Percentiles rank a stretch among this genome's conserved stretches.
Evolutionary conservation across 2,329 filamentous ascomycete species (phyloP).

Genomic region (Scedosporium dehoogii): DNA sequence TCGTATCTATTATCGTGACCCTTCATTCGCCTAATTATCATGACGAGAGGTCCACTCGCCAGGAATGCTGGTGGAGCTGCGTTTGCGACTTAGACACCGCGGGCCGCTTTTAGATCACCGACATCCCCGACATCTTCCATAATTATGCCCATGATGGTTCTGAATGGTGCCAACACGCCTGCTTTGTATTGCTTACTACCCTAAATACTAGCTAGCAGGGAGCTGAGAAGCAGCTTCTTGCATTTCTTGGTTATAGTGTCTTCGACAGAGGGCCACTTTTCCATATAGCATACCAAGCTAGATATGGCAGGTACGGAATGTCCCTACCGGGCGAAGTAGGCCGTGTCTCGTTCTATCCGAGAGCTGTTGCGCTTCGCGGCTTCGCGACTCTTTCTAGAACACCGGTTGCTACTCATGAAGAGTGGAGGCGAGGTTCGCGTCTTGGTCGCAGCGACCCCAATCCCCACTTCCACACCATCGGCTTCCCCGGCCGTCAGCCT

Average conservation of each 20-base stretch:
- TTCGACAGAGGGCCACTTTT: too few relatives aligned
- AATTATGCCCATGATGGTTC: background rate
- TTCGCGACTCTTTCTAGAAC: too few relatives aligned
- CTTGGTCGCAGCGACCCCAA: background rate
- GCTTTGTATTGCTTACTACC: too few relatives aligned
- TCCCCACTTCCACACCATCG: background rate
- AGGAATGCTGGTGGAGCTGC: background rate
- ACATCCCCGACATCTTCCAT: background rate
- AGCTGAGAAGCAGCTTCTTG: too few relatives aligned
- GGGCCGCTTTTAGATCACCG: background rate
- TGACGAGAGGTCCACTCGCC: background rate
- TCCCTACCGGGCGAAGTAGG: too few relatives aligned
- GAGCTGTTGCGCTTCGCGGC: too few relatives aligned
- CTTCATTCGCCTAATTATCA: background rate
- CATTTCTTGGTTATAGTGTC: too few relatives aligned
- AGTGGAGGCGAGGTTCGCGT: background rate
- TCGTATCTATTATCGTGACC: background rate
- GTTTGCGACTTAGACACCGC: background rate
- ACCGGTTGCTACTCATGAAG: too few relatives aligned
- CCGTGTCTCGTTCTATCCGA: too few relatives aligned
- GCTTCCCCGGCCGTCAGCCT: slow-evolving; percentile 1
- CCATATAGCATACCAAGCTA: too few relatives aligned
- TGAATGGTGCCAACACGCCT: background rate
- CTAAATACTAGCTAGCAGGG: too few relatives aligned
- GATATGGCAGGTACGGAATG: too few relatives aligned